A percentile compares a stretch with the other conserved stretches of the same genome.
Conservation (phyloP, 768 basidiomycete species). For the Lyophyllum shimeji region DNA sequence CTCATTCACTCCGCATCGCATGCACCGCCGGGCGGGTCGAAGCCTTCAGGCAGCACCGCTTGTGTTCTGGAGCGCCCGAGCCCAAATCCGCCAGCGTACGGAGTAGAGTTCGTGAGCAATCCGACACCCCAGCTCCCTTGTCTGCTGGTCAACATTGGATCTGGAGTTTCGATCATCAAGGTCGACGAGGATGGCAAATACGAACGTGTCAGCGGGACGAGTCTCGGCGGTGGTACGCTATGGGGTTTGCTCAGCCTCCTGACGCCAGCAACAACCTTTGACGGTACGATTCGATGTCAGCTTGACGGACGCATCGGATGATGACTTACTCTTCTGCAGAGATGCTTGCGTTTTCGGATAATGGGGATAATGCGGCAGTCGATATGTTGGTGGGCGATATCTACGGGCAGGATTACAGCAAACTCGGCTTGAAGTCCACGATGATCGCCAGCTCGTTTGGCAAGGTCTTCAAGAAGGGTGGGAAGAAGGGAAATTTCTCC, state of each 20-base stretch:
- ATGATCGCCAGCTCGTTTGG: constrained; percentile 99
- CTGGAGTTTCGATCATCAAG: constrained; percentile 96
- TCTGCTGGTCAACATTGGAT: constrained; percentile 96
- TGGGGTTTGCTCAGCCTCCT: constrained; percentile 95
- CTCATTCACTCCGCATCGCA: constrained; percentile 67
- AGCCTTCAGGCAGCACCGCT: constrained; percentile 9
- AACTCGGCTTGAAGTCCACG: constrained; percentile 94
- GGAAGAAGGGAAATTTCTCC: constrained; percentile 74
- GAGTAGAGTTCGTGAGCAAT: constrained; percentile 82
- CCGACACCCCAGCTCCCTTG: constrained; percentile 92
- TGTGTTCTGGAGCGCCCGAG: constrained; percentile 73
- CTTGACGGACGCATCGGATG: constrained; percentile 4
- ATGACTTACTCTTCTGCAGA: constrained; percentile 48
- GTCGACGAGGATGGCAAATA: constrained; percentile 94
- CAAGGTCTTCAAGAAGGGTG: constrained; percentile 93
- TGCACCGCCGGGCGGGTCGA: constrained; percentile 21
- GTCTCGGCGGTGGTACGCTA: constrained; percentile 93
- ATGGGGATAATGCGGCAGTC: constrained; percentile 89
- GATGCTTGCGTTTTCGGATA: constrained; percentile 92
- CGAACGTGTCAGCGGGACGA: constrained; percentile 96
- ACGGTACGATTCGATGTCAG: constrained; percentile 61
- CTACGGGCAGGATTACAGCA: constrained; percentile 96
- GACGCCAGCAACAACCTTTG: constrained; percentile 94
- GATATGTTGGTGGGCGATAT: constrained; percentile 99
- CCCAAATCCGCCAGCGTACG: constrained; percentile 86